A percentile compares a stretch with the other conserved stretches of the same genome.
Evolutionary conservation across 441 rosid genomes (phyloP).

Genomic region (Adansonia grandidieri): DNA sequence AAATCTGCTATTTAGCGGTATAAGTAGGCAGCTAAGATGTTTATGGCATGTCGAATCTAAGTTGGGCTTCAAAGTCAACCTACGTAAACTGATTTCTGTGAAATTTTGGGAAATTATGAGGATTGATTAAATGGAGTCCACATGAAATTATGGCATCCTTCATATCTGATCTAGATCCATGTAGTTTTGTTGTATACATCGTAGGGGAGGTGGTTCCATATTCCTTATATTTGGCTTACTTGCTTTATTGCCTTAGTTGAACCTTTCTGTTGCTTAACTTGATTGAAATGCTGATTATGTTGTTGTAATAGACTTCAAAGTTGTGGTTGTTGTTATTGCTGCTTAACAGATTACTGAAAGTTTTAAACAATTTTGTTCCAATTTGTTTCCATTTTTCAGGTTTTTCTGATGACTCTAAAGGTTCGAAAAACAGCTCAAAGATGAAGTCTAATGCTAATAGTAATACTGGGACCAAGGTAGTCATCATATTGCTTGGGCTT

Average conservation of each 20-base stretch:
- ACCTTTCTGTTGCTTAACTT: not conserved
- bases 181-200: not conserved
- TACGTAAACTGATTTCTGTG: not conserved
- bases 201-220: not conserved
- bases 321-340: not conserved
- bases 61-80: not conserved
- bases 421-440: constrained; percentile 48
- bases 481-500: constrained; percentile 53
- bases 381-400: constrained; percentile 41
- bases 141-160: not conserved
- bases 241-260: not conserved
- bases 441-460: constrained; percentile 41
- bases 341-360: not conserved
- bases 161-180: not conserved
- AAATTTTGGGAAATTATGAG: not conserved
- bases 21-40: not conserved
- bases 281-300: not conserved
- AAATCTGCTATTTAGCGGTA: not conserved
- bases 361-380: not conserved
- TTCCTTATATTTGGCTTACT: not conserved
- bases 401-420: constrained; percentile 51
- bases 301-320: not conserved
- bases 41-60: not conserved
- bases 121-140: not conserved
- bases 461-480: constrained; percentile 54